These are phyloP conservation scores for Talaromyces sp. DNA, from an alignment of 2,329 filamentous ascomycete genomes.

Conservation along the genomic window DNA sequence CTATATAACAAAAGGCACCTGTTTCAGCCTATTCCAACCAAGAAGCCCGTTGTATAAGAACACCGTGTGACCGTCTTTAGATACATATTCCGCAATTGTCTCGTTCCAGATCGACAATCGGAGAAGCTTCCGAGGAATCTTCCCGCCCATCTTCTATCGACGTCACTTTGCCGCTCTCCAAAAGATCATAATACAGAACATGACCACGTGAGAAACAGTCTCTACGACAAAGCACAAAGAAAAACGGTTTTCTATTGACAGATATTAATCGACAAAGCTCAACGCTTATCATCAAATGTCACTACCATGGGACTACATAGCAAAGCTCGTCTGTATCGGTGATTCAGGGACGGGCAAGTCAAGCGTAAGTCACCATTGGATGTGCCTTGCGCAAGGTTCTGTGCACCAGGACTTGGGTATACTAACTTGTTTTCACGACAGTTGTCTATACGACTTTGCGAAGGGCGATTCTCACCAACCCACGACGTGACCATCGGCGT, in stretches of 20 bases:
- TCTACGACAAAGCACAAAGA: background rate
- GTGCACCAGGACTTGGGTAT: background rate
- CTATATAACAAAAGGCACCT: background rate
- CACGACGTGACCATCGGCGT: conserved; percentile 98
- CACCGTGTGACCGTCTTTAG: background rate
- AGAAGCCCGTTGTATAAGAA: background rate
- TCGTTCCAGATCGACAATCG: background rate
- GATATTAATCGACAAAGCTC: background rate
- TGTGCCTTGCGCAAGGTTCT: background rate
- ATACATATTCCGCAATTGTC: background rate
- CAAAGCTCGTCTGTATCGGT: conserved; percentile 96
- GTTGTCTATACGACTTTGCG: conserved; percentile 90
- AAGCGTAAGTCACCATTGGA: conserved; percentile 46
- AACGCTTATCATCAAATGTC: conserved; percentile 29
- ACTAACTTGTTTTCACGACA: conserved; percentile 37
- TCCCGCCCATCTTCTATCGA: background rate
- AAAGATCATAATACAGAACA: background rate
- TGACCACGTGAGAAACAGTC: background rate
- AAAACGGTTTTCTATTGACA: background rate
- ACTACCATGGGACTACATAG: conserved; percentile 92
- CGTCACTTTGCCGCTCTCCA: conserved; percentile 6
- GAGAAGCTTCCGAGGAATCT: background rate
- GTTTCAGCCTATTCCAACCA: background rate
- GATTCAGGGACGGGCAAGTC: conserved; percentile 97
- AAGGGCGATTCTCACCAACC: conserved; percentile 88